Base-by-base conservation (phyloP, 2,329 filamentous ascomycete genomes). In the Gliomastix tumulicola region DNA sequence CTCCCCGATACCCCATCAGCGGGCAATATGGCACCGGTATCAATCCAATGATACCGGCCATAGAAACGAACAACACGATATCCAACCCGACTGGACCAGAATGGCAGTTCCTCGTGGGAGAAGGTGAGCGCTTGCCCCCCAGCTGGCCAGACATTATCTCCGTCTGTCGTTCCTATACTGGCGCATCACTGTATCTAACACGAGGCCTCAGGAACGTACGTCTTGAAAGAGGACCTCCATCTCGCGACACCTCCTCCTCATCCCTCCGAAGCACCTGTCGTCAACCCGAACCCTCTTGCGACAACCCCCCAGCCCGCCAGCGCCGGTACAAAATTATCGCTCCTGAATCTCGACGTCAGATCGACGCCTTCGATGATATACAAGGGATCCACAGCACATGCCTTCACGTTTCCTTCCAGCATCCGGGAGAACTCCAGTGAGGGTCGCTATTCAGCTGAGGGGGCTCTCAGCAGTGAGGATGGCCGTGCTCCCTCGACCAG, bases 171-270 rank as follows among this genome's bases (percentile, higher is more conserved):
- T n/a, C n/a, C n/a, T n/a, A n/a, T n/a, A n/a, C n/a, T n/a, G n/a
- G n/a, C n/a, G n/a, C n/a, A n/a, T n/a, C n/a, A n/a, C n/a, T n/a
- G n/a, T n/a, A n/a, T n/a, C n/a, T n/a, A n/a, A n/a, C n/a, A n/a
- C 17, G n/a, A n/a, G n/a, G n/a, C n/a, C n/a, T n/a, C 49, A 92
- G 88, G 89, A 52, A 90, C 86, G 42, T 98, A 98, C 54, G 74
- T 85, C 17, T 76, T 97, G 30, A 84, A 88, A 57, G 90, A 98
- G 62, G 87, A 95, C 57, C 68, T 98, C 20, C 84, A 88, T 48
- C 81, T 98, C 39, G 90, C 92, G 31, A 96, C 89, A 22, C 92
- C 92, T 39, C 90, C 90, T 44, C 89, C 89, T 12, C 92, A 98
- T 62, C 92, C 92, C 17, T 95, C 89, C 42, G 92, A 98, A 68